Evolutionary conservation across 2,329 filamentous ascomycete genomes (phyloP), one percentile per base, ranked within the genome.

Genomic region (Fusarium poae): DNA sequence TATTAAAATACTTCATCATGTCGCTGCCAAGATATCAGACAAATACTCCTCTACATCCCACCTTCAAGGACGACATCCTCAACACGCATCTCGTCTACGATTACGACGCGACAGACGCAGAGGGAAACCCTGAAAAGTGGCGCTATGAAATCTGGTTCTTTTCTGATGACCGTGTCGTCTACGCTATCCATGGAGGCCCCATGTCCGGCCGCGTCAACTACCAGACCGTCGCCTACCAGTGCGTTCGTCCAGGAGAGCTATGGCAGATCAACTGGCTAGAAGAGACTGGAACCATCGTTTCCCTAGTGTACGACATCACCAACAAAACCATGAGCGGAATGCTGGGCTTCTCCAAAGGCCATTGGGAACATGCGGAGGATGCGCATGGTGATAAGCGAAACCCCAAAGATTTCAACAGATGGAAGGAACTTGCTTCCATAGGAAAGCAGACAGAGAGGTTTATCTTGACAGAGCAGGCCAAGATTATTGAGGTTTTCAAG

Each of bases 191-290:
- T 67, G 85, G 86, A 6, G 86, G 86, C 0, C 86, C 86, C 5
- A 89, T 89, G 86, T 82, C 82, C 0, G 85, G 85, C 3, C 80
- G 84, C 4, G 76, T 78, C 52, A 87, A 87, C 74, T 87, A 82
- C 73, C 85, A 88, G 68, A 80, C 81, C 2, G 84, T 81, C 15
- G 84, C 82, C 2, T 88, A 85, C 69, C 86, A 88, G 71, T 89
- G 86, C 74, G 82, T 88, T 29, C 81, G 86, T 0, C 82, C 85
- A 0, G 84, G 84, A 3, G 86, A 88, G 73, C 72, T 88, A 1
- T 88, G 86, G 86, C 86, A 89, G 69, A 82, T 84, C 65, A 88
- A 86, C 62, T 89, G 86, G 86, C 81, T 89, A 2, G 85, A 88
- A 60, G 86, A 89, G 75, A 89, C 86, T 0, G 86, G 86, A 0